A percentile compares a stretch with the other conserved stretches of the same genome.
These are phyloP conservation scores for Penicillium canariense DNA, from an alignment of 495 filamentous ascomycete species.

Conservation along the genomic window DNA sequence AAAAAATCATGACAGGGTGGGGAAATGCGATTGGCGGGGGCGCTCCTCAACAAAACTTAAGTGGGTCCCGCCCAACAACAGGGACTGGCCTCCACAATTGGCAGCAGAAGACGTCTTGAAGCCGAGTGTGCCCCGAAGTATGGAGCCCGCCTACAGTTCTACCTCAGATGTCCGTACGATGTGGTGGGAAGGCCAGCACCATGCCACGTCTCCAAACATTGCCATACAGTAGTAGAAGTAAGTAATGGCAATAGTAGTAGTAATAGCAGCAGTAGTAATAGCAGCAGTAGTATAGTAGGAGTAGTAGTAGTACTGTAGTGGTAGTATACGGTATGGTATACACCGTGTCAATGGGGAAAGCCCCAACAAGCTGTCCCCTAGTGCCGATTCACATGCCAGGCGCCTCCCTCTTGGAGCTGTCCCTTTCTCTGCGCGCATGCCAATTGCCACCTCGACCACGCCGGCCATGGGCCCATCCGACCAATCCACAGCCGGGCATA, in stretches of 20 bases:
- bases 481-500: conserved; percentile 8
- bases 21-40: conserved; percentile 11
- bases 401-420: conserved; percentile 1
- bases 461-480: conserved; percentile 12
- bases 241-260: too few relatives aligned
- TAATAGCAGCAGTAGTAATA: too few relatives aligned
- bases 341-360: neutral
- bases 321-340: neutral
- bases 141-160: neutral
- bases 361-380: neutral
- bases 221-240: too few relatives aligned
- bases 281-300: too few relatives aligned
- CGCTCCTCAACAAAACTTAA: conserved; percentile 22
- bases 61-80: conserved; percentile 22
- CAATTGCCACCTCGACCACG: conserved; percentile 17
- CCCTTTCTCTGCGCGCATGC: neutral
- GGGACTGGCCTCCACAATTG: neutral
- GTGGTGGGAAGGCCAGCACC: too few relatives aligned
- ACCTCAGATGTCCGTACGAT: too few relatives aligned
- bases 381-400: conserved; percentile 12
- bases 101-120: too few relatives aligned
- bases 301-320: neutral
- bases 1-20: conserved; percentile 6
- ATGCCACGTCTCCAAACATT: neutral
- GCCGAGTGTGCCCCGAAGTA: neutral